Percentiles rank a stretch among this genome's conserved stretches.
Conservation (phyloP, 2,329 filamentous ascomycete species). For the Cordyceps cicadae region DNA sequence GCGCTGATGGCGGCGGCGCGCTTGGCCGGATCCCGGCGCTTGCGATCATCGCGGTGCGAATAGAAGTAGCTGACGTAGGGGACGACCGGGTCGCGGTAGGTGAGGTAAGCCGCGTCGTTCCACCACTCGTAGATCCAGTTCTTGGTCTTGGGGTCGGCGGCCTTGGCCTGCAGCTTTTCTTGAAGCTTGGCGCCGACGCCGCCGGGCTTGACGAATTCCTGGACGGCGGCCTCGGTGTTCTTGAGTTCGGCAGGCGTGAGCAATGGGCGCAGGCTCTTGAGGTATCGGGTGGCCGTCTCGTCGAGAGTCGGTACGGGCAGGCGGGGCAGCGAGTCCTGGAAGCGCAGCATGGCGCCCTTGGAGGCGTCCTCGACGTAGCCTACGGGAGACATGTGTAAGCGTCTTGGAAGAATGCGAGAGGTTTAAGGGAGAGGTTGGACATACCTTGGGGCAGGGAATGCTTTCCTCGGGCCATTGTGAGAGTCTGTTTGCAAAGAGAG, state of each 20-base stretch:
- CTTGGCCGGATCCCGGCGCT: constrained; percentile 79
- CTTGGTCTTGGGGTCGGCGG: constrained; percentile 70
- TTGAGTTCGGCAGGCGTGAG: constrained; percentile 61
- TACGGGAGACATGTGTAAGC: constrained; percentile 22
- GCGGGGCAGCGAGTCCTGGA: constrained; percentile 74
- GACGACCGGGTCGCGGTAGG: constrained; percentile 89
- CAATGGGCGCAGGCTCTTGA: constrained; percentile 71
- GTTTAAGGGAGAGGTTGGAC: constrained; percentile 6
- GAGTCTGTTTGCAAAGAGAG: constrained; percentile 13
- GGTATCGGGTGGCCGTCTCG: constrained; percentile 71
- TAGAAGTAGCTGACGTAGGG: constrained; percentile 99
- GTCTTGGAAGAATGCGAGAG: not conserved
- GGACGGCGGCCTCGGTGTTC: constrained; percentile 70
- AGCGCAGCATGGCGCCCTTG: constrained; percentile 75
- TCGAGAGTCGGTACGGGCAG: constrained; percentile 75
- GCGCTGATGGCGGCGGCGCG: constrained; percentile 86
- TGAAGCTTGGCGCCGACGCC: constrained; percentile 77
- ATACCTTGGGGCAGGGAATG: constrained; percentile 49
- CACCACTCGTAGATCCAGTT: constrained; percentile 99
- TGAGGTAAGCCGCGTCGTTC: constrained; percentile 90
- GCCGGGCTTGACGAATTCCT: constrained; percentile 82
- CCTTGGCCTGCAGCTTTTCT: constrained; percentile 72
- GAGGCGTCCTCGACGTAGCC: constrained; percentile 73
- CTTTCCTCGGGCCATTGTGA: constrained; percentile 49
- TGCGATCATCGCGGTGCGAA: constrained; percentile 88